phyloP scores from a whole-genome alignment of 2,329 filamentous ascomycete species.

The Beauveria sp. region DNA sequence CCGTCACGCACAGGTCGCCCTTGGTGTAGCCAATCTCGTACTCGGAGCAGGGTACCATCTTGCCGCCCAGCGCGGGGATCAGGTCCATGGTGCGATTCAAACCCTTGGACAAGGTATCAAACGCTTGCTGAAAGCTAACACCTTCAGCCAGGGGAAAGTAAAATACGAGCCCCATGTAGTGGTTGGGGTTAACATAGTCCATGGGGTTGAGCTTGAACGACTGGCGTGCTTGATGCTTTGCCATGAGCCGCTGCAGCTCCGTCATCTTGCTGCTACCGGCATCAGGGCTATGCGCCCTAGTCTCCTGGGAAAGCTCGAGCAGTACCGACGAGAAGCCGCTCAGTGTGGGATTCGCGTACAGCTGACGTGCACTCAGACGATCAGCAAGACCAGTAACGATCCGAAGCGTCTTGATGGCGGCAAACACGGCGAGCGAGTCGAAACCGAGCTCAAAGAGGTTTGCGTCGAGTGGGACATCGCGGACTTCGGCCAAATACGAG shows the following conservation, averaged over 20 bases:
- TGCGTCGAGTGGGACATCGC: slow-evolving; percentile 15
- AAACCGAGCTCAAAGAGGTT: slow-evolving; percentile 24
- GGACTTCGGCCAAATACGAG: slow-evolving; percentile 15
- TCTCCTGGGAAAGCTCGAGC: slow-evolving; percentile 13
- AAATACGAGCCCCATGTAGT: slow-evolving; percentile 24
- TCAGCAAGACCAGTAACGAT: slow-evolving; percentile 22
- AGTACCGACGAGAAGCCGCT: slow-evolving; percentile 20
- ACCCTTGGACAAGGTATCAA: slow-evolving; percentile 25
- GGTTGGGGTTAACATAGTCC: slow-evolving; percentile 26
- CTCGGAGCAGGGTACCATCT: slow-evolving; percentile 23
- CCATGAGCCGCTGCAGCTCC: slow-evolving; percentile 15
- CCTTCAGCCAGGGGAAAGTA: slow-evolving; percentile 26
- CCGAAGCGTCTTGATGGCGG: slow-evolving; percentile 24
- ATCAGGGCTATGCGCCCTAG: slow-evolving; percentile 22
- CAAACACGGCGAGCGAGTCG: slow-evolving; percentile 25
- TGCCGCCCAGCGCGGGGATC: slow-evolving; percentile 30
- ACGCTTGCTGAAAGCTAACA: slow-evolving; percentile 21
- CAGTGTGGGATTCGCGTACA: slow-evolving; percentile 27
- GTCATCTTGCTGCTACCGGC: neutral
- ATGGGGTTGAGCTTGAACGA: slow-evolving; percentile 24
- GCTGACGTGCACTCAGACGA: slow-evolving; percentile 24
- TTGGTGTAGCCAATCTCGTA: slow-evolving; percentile 20
- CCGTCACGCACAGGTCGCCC: slow-evolving; percentile 17
- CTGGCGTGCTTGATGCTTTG: slow-evolving; percentile 19
- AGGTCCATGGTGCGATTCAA: slow-evolving; percentile 26